Base-by-base conservation (phyloP, 352 stramenopile species). In the Globisporangium cystogenes region DNA sequence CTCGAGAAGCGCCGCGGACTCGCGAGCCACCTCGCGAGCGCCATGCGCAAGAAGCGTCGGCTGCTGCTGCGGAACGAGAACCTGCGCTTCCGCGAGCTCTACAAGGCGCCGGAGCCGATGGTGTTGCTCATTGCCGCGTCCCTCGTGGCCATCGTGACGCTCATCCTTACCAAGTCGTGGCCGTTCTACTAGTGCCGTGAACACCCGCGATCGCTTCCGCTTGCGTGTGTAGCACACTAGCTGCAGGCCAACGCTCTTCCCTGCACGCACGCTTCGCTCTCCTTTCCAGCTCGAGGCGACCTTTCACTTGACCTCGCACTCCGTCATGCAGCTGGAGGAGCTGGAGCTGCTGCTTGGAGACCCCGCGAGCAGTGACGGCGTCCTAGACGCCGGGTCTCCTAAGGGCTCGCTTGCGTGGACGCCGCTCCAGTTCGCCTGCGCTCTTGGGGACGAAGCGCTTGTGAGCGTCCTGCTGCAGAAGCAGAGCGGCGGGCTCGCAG, bases 151-250 rank as follows among this genome's bases (percentile, higher is more conserved):
- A 72, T 82, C 36, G 74, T 92, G 56, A 72, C 76, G 51, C 74
- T 92, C 21, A 76, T 87, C 27, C 33, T 92, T 29, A 90, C 68
- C 41, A 88, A 86, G 51, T 86, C 77, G 11, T 92, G 81, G 81
- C 78, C 78, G 21, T 92, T 92, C 54, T 82, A 90, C 58, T 86
- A 39, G 12, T 18, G 33, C n/a, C n/a, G n/a, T n/a, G n/a, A n/a
- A n/a, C n/a, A n/a, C n/a, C n/a, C n/a, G n/a, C n/a, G n/a, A n/a
- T n/a, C n/a, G n/a, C n/a, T n/a, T n/a, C n/a, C 11, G n/a, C 33
- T 36, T 45, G 35, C 3, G 21, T 1, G 33, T 53, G 31, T 5
- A 21, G 2, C 14, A 15, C 36, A 16, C 15, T 36, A 1, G 14
- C 21, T 10, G 20, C 31, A 29, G 18, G 18, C 20, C 42, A 23